Percentiles rank a stretch among this genome's conserved stretches.
Evolutionary conservation across 2,329 filamentous ascomycete species (phyloP).

Genomic region (Dothideomycetidae sp.): DNA sequence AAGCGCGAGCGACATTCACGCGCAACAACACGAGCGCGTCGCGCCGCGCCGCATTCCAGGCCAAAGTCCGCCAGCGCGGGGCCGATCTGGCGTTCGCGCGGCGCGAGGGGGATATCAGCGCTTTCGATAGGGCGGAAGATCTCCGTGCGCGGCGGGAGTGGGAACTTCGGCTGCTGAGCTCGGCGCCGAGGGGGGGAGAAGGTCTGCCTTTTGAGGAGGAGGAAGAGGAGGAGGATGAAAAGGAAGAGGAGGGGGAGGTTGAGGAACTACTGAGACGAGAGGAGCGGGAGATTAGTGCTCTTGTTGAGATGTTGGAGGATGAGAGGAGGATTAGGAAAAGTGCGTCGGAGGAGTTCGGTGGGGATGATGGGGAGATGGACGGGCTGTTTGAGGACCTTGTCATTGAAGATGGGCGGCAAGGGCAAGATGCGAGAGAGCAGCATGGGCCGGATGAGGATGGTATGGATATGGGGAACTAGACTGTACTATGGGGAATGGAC

Average conservation of each 20-base stretch:
- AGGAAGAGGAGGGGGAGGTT: slow-evolving; percentile 4
- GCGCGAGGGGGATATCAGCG: background rate
- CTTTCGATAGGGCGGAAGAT: slow-evolving; percentile 5
- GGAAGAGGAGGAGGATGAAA: background rate
- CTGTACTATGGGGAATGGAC: background rate
- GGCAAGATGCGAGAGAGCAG: background rate
- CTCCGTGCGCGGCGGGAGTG: slow-evolving; percentile 2
- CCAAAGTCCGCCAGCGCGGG: slow-evolving; percentile 5
- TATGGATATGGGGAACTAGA: slow-evolving; percentile 4
- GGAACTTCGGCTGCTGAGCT: background rate
- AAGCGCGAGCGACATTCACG: background rate
- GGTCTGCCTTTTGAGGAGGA: background rate
- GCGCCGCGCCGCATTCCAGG: slow-evolving; percentile 1
- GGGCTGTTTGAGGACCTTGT: slow-evolving; percentile 2
- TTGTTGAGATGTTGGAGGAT: background rate
- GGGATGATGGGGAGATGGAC: slow-evolving; percentile 8
- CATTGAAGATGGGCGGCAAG: too few species aligned
- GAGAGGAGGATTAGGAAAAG: background rate
- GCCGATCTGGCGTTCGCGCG: slow-evolving; percentile 2
- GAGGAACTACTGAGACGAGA: slow-evolving; percentile 5
- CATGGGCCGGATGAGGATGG: background rate
- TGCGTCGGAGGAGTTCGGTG: slow-evolving; percentile 3
- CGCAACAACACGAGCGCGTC: background rate
- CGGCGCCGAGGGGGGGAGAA: background rate
- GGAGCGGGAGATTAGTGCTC: slow-evolving; percentile 1